phyloP scores from a whole-genome alignment of 176 grass and related monocot genomes.

The Melocanna baccifera region DNA sequence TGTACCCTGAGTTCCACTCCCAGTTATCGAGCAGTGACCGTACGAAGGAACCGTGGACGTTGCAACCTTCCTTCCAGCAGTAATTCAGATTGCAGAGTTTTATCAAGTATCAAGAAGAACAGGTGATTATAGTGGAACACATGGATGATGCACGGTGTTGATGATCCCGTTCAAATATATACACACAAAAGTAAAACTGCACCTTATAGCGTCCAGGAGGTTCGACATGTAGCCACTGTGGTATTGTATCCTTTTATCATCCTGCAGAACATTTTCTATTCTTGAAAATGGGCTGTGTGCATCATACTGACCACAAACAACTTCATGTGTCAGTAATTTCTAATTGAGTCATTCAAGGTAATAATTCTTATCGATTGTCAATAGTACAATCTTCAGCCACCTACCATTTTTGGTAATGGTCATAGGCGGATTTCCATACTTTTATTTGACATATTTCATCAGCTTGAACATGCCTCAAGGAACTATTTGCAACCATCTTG shows the following conservation, averaged over 20 bases:
- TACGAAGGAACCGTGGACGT: conserved; percentile 66
- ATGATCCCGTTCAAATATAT: not conserved
- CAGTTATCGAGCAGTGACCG: conserved; percentile 92
- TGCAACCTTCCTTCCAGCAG: conserved; percentile 74
- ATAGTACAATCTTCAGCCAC: not conserved
- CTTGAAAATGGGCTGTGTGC: conserved; percentile 49
- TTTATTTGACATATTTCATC: conserved; percentile 82
- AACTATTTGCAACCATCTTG: conserved; percentile 85
- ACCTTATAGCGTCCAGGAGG: conserved; percentile 75
- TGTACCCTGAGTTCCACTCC: conserved; percentile 96
- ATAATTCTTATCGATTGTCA: not conserved
- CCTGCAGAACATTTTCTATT: conserved; percentile 49
- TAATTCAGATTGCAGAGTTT: not conserved
- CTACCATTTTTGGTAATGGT: conserved; percentile 88
- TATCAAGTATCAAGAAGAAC: not conserved
- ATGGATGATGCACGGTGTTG: not conserved
- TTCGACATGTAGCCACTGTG: conserved; percentile 80
- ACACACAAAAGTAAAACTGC: not conserved
- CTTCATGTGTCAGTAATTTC: not conserved
- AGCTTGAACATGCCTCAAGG: conserved; percentile 80
- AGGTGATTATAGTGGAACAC: not conserved
- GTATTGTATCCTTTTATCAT: conserved; percentile 87
- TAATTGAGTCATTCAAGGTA: not conserved
- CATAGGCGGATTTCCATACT: conserved; percentile 69
- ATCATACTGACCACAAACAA: conserved; percentile 58